phyloP scores from a whole-genome alignment of 371 early-diverging fungal genomes.

The Mortierella polycephala region DNA sequence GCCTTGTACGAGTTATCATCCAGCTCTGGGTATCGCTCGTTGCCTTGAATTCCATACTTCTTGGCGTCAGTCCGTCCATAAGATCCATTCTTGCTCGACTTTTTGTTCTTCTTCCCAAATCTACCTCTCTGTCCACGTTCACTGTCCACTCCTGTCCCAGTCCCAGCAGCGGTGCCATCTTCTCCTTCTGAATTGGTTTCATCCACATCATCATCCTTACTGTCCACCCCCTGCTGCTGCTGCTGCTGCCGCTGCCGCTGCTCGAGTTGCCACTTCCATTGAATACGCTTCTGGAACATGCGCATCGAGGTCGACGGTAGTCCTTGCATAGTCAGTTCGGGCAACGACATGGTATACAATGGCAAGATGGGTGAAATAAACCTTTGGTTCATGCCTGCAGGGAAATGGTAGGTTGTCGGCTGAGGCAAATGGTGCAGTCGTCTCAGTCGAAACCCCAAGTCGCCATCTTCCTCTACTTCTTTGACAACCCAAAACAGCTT shows the following conservation, averaged over 20 bases:
- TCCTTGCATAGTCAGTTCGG: slow-evolving; percentile 52
- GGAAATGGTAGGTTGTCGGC: slow-evolving; percentile 48
- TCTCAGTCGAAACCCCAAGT: slow-evolving; percentile 36
- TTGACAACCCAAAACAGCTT: slow-evolving; percentile 52
- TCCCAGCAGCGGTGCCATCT: slow-evolving; percentile 6
- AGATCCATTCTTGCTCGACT: slow-evolving; percentile 3
- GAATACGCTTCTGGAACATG: slow-evolving; percentile 38
- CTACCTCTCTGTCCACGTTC: slow-evolving; percentile 7
- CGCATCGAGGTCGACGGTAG: slow-evolving; percentile 49
- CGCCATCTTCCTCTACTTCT: slow-evolving; percentile 45
- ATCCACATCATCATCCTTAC: neutral
- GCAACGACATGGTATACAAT: slow-evolving; percentile 48
- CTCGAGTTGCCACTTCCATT: slow-evolving; percentile 23
- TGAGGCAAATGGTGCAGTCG: slow-evolving; percentile 46
- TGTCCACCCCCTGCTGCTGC: neutral
- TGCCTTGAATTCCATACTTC: neutral
- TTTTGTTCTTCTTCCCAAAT: slow-evolving; percentile 16
- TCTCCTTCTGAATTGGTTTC: slow-evolving; percentile 1
- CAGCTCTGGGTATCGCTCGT: neutral
- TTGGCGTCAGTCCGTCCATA: neutral
- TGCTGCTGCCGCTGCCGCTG: slow-evolving; percentile 5
- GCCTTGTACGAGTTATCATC: slow-evolving; percentile 29
- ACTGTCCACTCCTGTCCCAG: slow-evolving; percentile 1
- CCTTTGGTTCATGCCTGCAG: slow-evolving; percentile 51
- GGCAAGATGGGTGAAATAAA: slow-evolving; percentile 50